These are phyloP conservation scores for Fusarium gaditjirri DNA, from an alignment of 2,329 filamentous ascomycete species.

Conservation along the genomic window DNA sequence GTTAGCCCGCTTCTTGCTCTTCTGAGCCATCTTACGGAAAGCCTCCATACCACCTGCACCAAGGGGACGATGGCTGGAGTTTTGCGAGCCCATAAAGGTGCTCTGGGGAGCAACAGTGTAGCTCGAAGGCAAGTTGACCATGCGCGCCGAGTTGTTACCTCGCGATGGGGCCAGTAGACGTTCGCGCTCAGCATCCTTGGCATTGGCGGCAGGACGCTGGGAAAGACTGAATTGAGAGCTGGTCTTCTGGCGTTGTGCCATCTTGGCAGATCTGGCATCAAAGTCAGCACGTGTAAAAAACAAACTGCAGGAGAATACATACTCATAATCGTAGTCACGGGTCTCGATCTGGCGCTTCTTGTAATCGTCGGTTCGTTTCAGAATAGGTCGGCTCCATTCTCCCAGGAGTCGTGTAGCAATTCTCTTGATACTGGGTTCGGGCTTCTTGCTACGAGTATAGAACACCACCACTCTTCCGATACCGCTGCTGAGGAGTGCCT, in stretches of 20 bases:
- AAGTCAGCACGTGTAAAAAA: constrained; percentile 23
- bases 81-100: constrained; percentile 66
- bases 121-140: constrained; percentile 64
- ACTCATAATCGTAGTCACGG: constrained; percentile 72
- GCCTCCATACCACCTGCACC: constrained; percentile 72
- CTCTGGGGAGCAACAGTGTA: constrained; percentile 71
- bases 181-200: constrained; percentile 65
- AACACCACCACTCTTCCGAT: constrained; percentile 97
- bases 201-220: constrained; percentile 58
- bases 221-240: constrained; percentile 62
- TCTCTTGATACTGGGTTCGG: constrained; percentile 89
- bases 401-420: constrained; percentile 92
- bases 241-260: constrained; percentile 61
- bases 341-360: constrained; percentile 80
- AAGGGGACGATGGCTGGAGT: constrained; percentile 67
- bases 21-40: constrained; percentile 73
- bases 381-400: constrained; percentile 94
- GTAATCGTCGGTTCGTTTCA: constrained; percentile 94
- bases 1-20: constrained; percentile 63
- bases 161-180: constrained; percentile 67
- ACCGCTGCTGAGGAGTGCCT: constrained; percentile 86
- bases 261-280: constrained; percentile 60
- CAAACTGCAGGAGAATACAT: constrained; percentile 41
- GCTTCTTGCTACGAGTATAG: constrained; percentile 94
- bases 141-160: constrained; percentile 66